phyloP scores from a whole-genome alignment of 495 filamentous ascomycete genomes.

The Aspergillus sparsus region DNA sequence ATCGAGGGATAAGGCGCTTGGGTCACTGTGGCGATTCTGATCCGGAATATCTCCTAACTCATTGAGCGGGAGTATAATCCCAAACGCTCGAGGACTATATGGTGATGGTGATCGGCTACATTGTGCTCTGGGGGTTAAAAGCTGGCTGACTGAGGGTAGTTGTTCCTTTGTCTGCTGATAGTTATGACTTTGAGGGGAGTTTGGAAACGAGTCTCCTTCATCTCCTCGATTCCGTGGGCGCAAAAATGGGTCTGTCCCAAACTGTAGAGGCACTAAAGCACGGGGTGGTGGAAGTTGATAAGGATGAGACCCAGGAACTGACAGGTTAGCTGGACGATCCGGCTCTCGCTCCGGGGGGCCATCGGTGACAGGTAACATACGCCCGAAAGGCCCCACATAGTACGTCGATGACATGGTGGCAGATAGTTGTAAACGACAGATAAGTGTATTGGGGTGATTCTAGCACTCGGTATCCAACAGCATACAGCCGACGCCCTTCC shows the following conservation, averaged over 20 bases:
- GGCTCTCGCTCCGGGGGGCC: conserved; percentile 33
- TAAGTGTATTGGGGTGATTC: background rate
- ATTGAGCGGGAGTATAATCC: conserved; percentile 22
- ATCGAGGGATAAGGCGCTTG: conserved; percentile 16
- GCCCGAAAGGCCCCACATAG: conserved; percentile 51
- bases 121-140: conserved; percentile 43
- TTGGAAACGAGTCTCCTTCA: conserved; percentile 19
- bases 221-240: conserved; percentile 39
- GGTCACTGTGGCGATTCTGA: conserved; percentile 29
- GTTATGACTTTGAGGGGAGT: conserved; percentile 23
- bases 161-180: conserved; percentile 34
- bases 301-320: conserved; percentile 40
- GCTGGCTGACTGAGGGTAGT: conserved; percentile 51
- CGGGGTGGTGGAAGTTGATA: conserved; percentile 56
- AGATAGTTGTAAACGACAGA: background rate
- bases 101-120: conserved; percentile 35
- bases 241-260: conserved; percentile 45
- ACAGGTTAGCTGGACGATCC: conserved; percentile 37
- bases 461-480: conserved; percentile 9
- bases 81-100: conserved; percentile 31
- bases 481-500: background rate
- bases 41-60: conserved; percentile 27
- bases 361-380: conserved; percentile 47
- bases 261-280: conserved; percentile 40
- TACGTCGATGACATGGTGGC: conserved; percentile 44